Evolutionary conservation across 352 stramenopile species (phyloP).

Genomic region (Phytophthora fragariae): DNA sequence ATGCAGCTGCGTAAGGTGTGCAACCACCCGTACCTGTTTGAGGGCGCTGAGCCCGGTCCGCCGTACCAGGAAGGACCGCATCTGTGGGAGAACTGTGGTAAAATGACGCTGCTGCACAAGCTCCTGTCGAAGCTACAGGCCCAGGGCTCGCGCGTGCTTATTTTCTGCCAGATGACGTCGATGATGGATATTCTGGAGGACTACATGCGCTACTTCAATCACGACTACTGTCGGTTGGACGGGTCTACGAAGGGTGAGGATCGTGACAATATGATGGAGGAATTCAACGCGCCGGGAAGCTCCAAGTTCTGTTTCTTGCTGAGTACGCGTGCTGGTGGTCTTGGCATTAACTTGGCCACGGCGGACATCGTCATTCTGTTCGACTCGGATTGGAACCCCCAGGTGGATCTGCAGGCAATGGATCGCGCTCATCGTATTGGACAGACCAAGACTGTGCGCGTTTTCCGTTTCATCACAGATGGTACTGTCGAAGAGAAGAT

Average conservation of each 20-base stretch:
- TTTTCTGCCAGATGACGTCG: constrained; percentile 99
- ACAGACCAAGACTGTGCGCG: constrained; percentile 98
- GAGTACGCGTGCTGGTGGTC: constrained; percentile 95
- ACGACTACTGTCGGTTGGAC: constrained; percentile 89
- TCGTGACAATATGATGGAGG: constrained; percentile 95
- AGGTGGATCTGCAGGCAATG: constrained; percentile 99
- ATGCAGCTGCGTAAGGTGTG: constrained; percentile 99
- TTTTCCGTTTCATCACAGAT: constrained; percentile 99
- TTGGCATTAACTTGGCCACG: constrained; percentile 99
- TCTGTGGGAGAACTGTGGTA: constrained; percentile 98
- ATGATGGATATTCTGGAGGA: constrained; percentile 99
- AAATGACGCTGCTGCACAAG: constrained; percentile 97
- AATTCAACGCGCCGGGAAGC: constrained; percentile 97
- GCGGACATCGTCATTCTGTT: constrained; percentile 99
- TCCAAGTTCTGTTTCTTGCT: constrained; percentile 98
- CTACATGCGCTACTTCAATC: constrained; percentile 94
- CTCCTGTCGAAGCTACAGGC: constrained; percentile 89
- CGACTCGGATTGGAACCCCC: constrained; percentile 99
- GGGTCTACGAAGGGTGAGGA: constrained; percentile 88
- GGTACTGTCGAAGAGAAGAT: constrained; percentile 99
- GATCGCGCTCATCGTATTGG: constrained; percentile 98
- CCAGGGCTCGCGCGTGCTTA: constrained; percentile 94
- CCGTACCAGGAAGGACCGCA: constrained; percentile 97
- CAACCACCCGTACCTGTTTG: constrained; percentile 99
- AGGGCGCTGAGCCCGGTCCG: constrained; percentile 97